Percentiles rank a stretch among this genome's conserved stretches.
phyloP scores from a whole-genome alignment of 1,284 basidiomycete species.

The Paramarasmius palmivorus region DNA sequence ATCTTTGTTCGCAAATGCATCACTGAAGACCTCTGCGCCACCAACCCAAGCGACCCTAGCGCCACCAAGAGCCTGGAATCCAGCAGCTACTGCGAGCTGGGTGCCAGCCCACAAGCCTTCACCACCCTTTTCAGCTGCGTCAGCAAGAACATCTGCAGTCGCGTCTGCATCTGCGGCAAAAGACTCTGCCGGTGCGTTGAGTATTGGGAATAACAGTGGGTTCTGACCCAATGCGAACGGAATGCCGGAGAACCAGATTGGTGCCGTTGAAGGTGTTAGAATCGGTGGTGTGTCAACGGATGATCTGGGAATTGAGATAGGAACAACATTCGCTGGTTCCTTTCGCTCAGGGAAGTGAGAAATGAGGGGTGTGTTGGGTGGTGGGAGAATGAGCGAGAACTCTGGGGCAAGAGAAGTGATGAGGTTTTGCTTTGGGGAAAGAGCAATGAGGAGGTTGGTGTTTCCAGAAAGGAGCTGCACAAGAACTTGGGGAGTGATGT shows the following conservation, averaged over 20 bases:
- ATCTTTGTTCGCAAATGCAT: slow-evolving; percentile 67
- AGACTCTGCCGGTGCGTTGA: slow-evolving; percentile 76
- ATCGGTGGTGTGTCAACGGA: slow-evolving; percentile 32
- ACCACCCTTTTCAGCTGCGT: slow-evolving; percentile 68
- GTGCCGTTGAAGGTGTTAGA: slow-evolving; percentile 46
- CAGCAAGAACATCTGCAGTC: slow-evolving; percentile 57
- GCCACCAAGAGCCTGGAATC: slow-evolving; percentile 84
- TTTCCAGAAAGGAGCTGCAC: slow-evolving; percentile 70
- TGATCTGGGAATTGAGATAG: slow-evolving; percentile 46
- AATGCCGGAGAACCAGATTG: slow-evolving; percentile 79
- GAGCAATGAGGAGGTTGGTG: slow-evolving; percentile 85
- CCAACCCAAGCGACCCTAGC: slow-evolving; percentile 84
- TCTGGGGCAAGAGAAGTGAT: slow-evolving; percentile 73
- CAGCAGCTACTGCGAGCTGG: slow-evolving; percentile 77
- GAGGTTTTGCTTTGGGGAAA: slow-evolving; percentile 74
- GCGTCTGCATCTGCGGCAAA: slow-evolving; percentile 68
- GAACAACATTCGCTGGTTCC: slow-evolving; percentile 57
- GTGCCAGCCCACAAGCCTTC: slow-evolving; percentile 81
- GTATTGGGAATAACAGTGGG: slow-evolving; percentile 82
- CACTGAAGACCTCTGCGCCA: slow-evolving; percentile 76
- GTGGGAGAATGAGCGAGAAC: slow-evolving; percentile 75
- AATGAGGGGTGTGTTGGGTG: slow-evolving; percentile 69
- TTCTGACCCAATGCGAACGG: slow-evolving; percentile 77
- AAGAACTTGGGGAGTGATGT: slow-evolving; percentile 84
- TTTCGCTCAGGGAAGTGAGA: slow-evolving; percentile 76